Conservation (phyloP, 768 basidiomycete genomes). For the Serendipita indica region DNA sequence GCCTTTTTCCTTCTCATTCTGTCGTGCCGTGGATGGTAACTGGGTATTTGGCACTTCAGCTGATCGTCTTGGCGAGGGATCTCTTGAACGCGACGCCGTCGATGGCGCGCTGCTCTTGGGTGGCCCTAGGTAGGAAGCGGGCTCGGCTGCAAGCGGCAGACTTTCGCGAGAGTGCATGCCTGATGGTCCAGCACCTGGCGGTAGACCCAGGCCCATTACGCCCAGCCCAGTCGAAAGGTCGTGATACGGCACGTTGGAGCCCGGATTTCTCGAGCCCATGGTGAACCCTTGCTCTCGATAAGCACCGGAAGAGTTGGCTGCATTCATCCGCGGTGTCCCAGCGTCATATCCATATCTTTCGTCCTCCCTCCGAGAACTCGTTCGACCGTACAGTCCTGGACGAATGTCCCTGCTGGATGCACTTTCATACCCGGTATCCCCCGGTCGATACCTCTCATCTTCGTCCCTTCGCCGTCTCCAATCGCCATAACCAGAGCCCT, state of each 20-base stretch:
- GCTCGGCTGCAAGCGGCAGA: background rate
- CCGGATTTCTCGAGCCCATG: background rate
- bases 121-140: background rate
- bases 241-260: background rate
- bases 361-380: background rate
- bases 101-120: background rate
- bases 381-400: background rate
- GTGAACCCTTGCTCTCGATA: background rate
- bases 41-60: background rate
- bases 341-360: background rate
- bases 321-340: background rate
- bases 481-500: background rate
- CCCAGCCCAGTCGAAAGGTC: background rate
- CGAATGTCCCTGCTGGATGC: background rate
- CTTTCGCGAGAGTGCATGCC: background rate
- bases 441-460: background rate
- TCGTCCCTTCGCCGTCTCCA: background rate
- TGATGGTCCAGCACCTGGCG: background rate
- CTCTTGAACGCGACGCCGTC: background rate
- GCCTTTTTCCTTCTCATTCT: constrained; percentile 4
- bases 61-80: constrained; percentile 4
- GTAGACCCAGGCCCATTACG: background rate
- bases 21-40: background rate
- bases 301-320: background rate
- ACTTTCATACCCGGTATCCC: background rate